Evolutionary conservation across 805 yeast genomes (phyloP).

Genomic region (Saccharomyces eubayanus): DNA sequence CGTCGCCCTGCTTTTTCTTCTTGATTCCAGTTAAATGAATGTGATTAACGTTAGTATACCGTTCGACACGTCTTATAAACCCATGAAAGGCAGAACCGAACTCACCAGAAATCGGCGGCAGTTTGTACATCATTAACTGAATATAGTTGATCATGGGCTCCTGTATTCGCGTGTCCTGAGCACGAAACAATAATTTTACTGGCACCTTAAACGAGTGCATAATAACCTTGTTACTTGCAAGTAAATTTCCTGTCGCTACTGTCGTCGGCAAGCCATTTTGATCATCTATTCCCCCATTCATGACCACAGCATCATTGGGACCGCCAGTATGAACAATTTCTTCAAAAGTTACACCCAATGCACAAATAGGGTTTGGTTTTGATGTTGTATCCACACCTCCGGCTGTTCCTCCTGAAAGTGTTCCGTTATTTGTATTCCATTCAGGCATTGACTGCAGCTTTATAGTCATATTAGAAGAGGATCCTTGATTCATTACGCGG

Average conservation of each 20-base stretch:
- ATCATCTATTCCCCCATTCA: conserved; percentile 1
- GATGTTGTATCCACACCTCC: not conserved
- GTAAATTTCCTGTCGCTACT: conserved; percentile 1
- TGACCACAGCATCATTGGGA: conserved; percentile 5
- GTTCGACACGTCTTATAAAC: conserved; percentile 54
- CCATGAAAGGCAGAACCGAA: conserved; percentile 39
- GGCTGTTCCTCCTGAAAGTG: conserved; percentile 1
- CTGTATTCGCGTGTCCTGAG: conserved; percentile 42
- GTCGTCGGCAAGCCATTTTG: conserved; percentile 2
- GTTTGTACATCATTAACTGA: conserved; percentile 45
- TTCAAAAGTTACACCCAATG: conserved; percentile 25
- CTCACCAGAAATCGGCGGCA: conserved; percentile 29
- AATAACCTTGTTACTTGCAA: conserved; percentile 31
- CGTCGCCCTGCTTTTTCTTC: conserved; percentile 4
- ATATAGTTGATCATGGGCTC: conserved; percentile 58
- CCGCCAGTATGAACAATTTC: conserved; percentile 18
- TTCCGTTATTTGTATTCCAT: conserved; percentile 13
- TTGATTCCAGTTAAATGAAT: conserved; percentile 40
- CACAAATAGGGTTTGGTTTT: conserved; percentile 20
- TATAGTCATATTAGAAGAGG: conserved; percentile 22
- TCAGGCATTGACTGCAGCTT: conserved; percentile 24
- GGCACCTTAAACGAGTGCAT: conserved; percentile 66
- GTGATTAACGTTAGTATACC: conserved; percentile 48
- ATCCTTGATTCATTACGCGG: conserved; percentile 22
- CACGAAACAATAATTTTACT: conserved; percentile 49